These are phyloP conservation scores for Buxus sempervirens DNA, from an alignment of 164 flowering plant species.

Conservation along the genomic window DNA sequence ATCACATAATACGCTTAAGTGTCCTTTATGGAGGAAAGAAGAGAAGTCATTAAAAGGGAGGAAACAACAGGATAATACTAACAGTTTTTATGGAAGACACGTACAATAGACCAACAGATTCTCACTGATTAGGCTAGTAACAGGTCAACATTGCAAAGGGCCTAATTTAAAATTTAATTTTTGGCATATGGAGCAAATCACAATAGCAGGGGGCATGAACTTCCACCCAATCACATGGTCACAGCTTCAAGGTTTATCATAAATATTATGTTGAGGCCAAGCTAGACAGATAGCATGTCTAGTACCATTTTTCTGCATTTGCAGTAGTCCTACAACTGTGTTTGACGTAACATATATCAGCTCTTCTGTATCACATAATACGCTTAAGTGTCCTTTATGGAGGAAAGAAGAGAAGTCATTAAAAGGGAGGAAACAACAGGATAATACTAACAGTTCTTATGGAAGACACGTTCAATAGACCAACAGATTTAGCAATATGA, in stretches of 20 bases:
- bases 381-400: too few species aligned
- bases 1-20: too few species aligned
- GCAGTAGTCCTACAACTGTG: background rate
- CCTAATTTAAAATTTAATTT: too few species aligned
- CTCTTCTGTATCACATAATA: too few species aligned
- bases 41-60: too few species aligned
- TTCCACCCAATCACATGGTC: background rate
- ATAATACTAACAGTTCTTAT: too few species aligned
- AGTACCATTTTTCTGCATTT: background rate
- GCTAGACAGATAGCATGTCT: background rate
- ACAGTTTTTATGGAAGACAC: background rate
- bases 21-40: too few species aligned
- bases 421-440: too few species aligned
- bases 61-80: background rate
- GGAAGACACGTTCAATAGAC: background rate
- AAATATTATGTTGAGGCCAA: background rate
- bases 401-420: too few species aligned
- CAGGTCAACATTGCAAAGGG: background rate
- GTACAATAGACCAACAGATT: background rate
- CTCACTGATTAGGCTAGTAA: background rate
- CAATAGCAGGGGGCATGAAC: too few species aligned
- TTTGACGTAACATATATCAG: too few species aligned
- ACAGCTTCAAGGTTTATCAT: background rate
- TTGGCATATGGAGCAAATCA: too few species aligned
- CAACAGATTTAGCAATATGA: background rate